phyloP scores from a whole-genome alignment of 2,329 filamentous ascomycete species.

The Ascomycota sp. region DNA sequence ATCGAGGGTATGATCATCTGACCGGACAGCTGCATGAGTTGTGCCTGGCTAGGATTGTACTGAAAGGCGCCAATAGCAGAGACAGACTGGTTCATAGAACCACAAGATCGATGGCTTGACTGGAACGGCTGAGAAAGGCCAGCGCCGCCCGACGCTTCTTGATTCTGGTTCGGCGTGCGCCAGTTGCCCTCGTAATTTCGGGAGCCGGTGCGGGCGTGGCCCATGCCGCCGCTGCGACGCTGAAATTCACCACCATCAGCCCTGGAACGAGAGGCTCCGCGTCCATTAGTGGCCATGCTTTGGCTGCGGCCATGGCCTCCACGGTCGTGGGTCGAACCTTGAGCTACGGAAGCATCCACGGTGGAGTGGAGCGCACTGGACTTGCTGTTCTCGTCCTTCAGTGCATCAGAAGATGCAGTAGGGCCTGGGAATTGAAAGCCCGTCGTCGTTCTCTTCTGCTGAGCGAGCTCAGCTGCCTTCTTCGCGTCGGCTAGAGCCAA shows the following conservation, averaged over 20 bases:
- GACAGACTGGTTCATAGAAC: slow-evolving; percentile 72
- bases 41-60: slow-evolving; percentile 61
- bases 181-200: slow-evolving; percentile 97
- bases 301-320: slow-evolving; percentile 60
- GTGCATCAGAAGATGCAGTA: slow-evolving; percentile 40
- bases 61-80: slow-evolving; percentile 72
- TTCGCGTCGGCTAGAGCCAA: slow-evolving; percentile 88
- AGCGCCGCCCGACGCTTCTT: slow-evolving; percentile 28
- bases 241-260: slow-evolving; percentile 44
- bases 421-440: slow-evolving; percentile 88
- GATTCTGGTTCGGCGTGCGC: slow-evolving; percentile 56
- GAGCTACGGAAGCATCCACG: slow-evolving; percentile 16
- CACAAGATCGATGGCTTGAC: slow-evolving; percentile 72
- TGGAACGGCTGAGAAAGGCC: slow-evolving; percentile 59
- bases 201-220: slow-evolving; percentile 65
- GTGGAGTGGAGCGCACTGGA: slow-evolving; percentile 9
- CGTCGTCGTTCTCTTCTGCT: slow-evolving; percentile 87
- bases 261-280: slow-evolving; percentile 48
- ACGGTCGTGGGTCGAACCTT: slow-evolving; percentile 28
- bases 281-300: slow-evolving; percentile 65
- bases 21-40: slow-evolving; percentile 68
- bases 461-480: slow-evolving; percentile 88
- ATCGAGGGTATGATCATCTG: slow-evolving; percentile 76
- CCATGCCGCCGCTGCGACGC: slow-evolving; percentile 37
- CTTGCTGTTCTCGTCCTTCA: slow-evolving; percentile 25